Evolutionary conservation across 352 stramenopile genomes (phyloP).

Genomic region (Salisapilia sapeloensis): DNA sequence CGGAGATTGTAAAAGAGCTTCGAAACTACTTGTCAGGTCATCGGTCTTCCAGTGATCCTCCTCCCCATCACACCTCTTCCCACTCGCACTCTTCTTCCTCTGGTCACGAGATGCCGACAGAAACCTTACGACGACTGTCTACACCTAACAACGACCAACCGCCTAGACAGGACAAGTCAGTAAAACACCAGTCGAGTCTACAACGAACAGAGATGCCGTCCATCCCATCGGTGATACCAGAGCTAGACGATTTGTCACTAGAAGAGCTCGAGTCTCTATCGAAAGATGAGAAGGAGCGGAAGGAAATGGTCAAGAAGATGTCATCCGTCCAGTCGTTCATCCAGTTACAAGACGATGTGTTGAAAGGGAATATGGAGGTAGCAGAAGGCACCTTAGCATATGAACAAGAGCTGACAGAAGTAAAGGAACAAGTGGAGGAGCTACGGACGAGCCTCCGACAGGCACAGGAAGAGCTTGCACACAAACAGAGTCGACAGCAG

Average conservation of each 20-base stretch:
- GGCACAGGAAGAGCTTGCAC: conserved; percentile 32
- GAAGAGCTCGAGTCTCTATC: conserved; percentile 47
- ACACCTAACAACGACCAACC: conserved; percentile 6
- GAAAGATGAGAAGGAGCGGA: conserved; percentile 37
- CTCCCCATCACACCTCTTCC: conserved; percentile 1
- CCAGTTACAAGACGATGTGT: conserved; percentile 50
- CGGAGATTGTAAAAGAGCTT: conserved; percentile 50
- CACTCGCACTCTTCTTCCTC: neutral
- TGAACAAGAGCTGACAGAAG: conserved; percentile 22
- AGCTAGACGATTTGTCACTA: conserved; percentile 53
- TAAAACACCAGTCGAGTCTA: conserved; percentile 14
- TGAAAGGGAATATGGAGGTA: conserved; percentile 63
- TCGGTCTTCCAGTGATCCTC: neutral
- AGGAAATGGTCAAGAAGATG: conserved; percentile 42
- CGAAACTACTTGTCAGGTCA: conserved; percentile 6
- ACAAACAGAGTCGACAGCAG: conserved; percentile 56
- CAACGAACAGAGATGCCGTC: conserved; percentile 57
- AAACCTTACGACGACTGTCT: conserved; percentile 2
- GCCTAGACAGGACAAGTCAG: conserved; percentile 13
- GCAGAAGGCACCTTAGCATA: conserved; percentile 47
- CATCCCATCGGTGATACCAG: conserved; percentile 52
- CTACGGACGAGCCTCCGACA: conserved; percentile 25
- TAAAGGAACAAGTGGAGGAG: conserved; percentile 30
- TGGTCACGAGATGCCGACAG: neutral
- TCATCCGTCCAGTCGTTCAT: conserved; percentile 46